phyloP scores from a whole-genome alignment of 805 yeast genomes.

The Candida boleticola region DNA sequence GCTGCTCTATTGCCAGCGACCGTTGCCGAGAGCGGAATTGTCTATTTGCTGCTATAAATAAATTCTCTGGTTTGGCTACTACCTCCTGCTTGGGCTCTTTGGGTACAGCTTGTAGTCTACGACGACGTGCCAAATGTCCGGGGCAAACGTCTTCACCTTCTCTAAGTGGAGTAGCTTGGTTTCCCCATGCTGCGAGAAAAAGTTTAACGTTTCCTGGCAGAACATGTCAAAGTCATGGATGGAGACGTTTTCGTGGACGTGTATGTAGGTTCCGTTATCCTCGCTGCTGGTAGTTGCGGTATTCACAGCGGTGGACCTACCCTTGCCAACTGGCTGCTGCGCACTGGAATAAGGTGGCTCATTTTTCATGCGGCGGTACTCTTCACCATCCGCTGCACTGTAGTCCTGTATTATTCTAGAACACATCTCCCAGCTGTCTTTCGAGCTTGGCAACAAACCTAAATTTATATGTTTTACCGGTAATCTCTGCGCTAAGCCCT shows the following conservation, averaged over 20 bases:
- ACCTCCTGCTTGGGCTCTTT: no score
- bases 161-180: constrained; percentile 43
- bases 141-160: constrained; percentile 80
- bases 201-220: constrained; percentile 4
- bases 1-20: no score
- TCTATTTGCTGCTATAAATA: no score
- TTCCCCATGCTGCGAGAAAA: constrained; percentile 3
- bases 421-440: constrained; percentile 51
- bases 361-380: constrained; percentile 16
- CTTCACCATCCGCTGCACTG: constrained; percentile 33
- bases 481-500: constrained; percentile 6
- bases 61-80: no score
- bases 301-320: not conserved
- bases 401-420: constrained; percentile 4
- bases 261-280: constrained; percentile 43
- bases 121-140: constrained; percentile 80
- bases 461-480: constrained; percentile 62
- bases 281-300: no score
- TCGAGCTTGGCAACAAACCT: constrained; percentile 75
- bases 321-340: constrained; percentile 16
- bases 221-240: constrained; percentile 37
- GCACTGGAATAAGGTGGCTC: constrained; percentile 7
- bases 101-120: constrained; percentile 17
- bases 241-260: constrained; percentile 76
- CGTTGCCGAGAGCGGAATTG: no score